Evolutionary conservation across 176 grass and related monocot genomes (phyloP).

Genomic region (Bromus sterilis): DNA sequence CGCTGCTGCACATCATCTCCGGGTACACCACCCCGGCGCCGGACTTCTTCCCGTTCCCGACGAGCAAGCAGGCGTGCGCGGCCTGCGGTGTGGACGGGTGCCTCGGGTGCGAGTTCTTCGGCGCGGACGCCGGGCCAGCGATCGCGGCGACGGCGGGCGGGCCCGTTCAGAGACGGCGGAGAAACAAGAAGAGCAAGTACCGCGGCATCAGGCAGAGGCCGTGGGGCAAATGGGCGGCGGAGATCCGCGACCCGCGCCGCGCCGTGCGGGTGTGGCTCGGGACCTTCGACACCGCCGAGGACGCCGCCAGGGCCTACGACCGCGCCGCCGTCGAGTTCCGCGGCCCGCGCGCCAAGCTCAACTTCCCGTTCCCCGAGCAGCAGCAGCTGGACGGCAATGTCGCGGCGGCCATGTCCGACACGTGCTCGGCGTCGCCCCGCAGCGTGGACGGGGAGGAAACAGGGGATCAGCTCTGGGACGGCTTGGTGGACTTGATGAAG

Average conservation of each 20-base stretch:
- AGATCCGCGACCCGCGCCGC: constrained; percentile 82
- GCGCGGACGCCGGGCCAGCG: not conserved
- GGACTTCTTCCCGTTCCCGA: not conserved
- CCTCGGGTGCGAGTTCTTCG: constrained; percentile 69
- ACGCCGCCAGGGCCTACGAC: constrained; percentile 74
- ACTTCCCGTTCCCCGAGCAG: constrained; percentile 72
- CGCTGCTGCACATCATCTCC: constrained; percentile 63
- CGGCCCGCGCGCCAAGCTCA: constrained; percentile 81
- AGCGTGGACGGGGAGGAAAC: constrained; percentile 13
- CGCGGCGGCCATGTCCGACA: not conserved
- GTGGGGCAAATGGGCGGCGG: constrained; percentile 96
- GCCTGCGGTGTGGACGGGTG: constrained; percentile 51
- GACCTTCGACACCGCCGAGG: constrained; percentile 77
- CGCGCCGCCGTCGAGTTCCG: constrained; percentile 83
- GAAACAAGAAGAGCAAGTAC: constrained; percentile 74
- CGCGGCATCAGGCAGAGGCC: constrained; percentile 81
- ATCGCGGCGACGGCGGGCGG: not conserved
- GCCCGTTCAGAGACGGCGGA: constrained; percentile 22
- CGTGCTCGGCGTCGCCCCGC: constrained; percentile 14
- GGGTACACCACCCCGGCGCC: constrained; percentile 38
- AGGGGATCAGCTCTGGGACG: constrained; percentile 56
- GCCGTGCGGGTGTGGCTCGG: constrained; percentile 87
- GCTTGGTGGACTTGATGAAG: constrained; percentile 57
- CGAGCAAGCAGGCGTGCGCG: not conserved
- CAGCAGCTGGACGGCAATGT: not conserved